A percentile compares a stretch with the other conserved stretches of the same genome.
phyloP scores from a whole-genome alignment of 2,329 filamentous ascomycete species.

The Dactylellina drechsleri region DNA sequence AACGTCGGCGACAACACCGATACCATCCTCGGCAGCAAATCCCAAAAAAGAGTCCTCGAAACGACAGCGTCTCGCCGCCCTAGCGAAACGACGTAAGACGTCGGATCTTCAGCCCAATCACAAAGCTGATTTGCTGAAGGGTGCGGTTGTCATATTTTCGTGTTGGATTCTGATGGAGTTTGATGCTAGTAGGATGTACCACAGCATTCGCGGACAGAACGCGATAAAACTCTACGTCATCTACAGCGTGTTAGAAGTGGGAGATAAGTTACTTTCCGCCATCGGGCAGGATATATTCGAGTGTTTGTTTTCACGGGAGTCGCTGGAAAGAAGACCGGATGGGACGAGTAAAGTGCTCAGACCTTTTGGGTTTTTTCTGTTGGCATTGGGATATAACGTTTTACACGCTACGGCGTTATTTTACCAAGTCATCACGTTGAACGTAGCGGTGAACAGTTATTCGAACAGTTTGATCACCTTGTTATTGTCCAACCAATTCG shows the following conservation, averaged over 20 bases:
- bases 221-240: constrained; percentile 99
- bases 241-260: constrained; percentile 94
- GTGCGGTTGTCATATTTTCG: constrained; percentile 84
- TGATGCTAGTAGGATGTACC: constrained; percentile 97
- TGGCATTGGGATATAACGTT: constrained; percentile 87
- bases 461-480: constrained; percentile 93
- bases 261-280: constrained; percentile 87
- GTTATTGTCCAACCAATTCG: constrained; percentile 95
- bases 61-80: constrained; percentile 67
- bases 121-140: constrained; percentile 94
- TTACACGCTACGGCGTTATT: constrained; percentile 88
- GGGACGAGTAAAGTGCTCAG: constrained; percentile 90
- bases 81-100: constrained; percentile 64
- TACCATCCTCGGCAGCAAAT: constrained; percentile 56
- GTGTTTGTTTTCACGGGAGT: constrained; percentile 92
- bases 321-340: constrained; percentile 83
- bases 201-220: constrained; percentile 93
- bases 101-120: constrained; percentile 86
- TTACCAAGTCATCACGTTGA: constrained; percentile 96
- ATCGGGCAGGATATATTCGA: constrained; percentile 96
- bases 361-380: constrained; percentile 88
- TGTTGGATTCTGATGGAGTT: constrained; percentile 87
- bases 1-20: constrained; percentile 11
- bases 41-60: constrained; percentile 76
- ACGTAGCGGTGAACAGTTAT: constrained; percentile 98